These are phyloP conservation scores for Dacryopinax spathularia DNA, from an alignment of 768 basidiomycete species.

Conservation along the genomic window DNA sequence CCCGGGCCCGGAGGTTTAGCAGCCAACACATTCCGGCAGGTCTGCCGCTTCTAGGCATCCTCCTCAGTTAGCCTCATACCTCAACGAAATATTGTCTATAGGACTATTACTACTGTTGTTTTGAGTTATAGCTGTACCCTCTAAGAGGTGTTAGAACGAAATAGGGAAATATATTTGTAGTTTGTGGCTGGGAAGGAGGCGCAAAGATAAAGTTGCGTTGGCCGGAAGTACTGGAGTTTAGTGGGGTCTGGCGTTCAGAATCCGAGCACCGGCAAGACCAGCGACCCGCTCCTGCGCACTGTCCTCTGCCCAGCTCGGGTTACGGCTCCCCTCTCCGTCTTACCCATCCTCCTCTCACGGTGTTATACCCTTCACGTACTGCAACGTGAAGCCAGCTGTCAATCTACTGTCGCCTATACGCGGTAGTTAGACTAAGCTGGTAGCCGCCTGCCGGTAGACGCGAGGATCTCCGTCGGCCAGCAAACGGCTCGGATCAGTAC, in stretches of 20 bases:
- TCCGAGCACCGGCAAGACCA: not conserved
- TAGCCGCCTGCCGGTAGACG: not conserved
- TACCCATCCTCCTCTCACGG: not conserved
- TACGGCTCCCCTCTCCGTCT: not conserved
- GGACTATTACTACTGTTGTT: too few species aligned
- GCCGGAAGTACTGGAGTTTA: not conserved
- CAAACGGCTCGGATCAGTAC: not conserved
- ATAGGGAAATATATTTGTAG: not conserved
- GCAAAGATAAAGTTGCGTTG: not conserved
- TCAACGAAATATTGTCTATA: too few species aligned
- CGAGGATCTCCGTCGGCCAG: slow-evolving; percentile 2
- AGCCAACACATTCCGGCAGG: not conserved
- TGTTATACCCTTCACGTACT: not conserved
- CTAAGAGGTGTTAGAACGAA: not conserved
- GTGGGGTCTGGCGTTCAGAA: slow-evolving; percentile 2
- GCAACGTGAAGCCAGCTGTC: not conserved
- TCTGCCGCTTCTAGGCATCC: too few species aligned
- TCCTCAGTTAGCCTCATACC: too few species aligned
- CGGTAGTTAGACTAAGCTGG: not conserved
- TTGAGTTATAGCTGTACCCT: not conserved
- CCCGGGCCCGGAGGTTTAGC: not conserved
- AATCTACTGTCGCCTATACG: not conserved
- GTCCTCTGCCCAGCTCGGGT: not conserved
- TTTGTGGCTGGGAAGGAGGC: not conserved
- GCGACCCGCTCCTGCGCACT: slow-evolving; percentile 1